A percentile compares a stretch with the other conserved stretches of the same genome.
phyloP scores from a whole-genome alignment of 495 filamentous ascomycete genomes.

The Letharia columbiana region DNA sequence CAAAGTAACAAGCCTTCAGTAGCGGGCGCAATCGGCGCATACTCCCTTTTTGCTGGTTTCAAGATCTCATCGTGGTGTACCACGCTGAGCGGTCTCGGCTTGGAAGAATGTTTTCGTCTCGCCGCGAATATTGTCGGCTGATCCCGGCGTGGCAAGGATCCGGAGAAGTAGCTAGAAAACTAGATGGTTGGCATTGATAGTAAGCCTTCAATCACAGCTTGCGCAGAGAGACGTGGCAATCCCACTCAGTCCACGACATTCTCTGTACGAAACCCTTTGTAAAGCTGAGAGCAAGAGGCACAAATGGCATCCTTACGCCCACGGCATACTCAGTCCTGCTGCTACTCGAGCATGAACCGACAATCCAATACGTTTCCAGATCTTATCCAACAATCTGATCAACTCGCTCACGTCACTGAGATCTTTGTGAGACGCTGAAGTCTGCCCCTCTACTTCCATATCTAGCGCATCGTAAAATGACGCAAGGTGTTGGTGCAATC shows the following conservation, averaged over 20 bases:
- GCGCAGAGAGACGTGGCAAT: no score
- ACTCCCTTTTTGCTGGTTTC: neutral
- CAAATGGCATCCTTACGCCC: no score
- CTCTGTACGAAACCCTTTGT: no score
- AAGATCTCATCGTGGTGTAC: neutral
- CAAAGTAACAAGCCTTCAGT: neutral
- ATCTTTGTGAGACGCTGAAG: neutral
- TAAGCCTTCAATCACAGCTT: neutral
- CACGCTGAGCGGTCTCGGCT: neutral
- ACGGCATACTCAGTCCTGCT: neutral
- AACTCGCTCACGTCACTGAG: neutral
- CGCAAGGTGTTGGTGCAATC: neutral
- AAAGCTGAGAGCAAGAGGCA: no score
- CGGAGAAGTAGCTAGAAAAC: neutral
- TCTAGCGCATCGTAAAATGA: neutral
- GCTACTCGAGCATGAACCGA: neutral
- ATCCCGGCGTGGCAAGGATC: neutral
- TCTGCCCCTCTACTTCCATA: neutral
- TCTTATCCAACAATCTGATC: neutral
- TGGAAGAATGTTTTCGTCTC: neutral
- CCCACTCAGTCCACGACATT: no score
- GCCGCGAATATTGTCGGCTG: neutral
- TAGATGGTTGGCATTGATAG: neutral
- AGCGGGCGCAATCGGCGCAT: neutral
- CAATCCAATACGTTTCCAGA: neutral